These are phyloP conservation scores for Colletotrichum magnum DNA, from an alignment of 2,329 filamentous ascomycete species.

Conservation along the genomic window DNA sequence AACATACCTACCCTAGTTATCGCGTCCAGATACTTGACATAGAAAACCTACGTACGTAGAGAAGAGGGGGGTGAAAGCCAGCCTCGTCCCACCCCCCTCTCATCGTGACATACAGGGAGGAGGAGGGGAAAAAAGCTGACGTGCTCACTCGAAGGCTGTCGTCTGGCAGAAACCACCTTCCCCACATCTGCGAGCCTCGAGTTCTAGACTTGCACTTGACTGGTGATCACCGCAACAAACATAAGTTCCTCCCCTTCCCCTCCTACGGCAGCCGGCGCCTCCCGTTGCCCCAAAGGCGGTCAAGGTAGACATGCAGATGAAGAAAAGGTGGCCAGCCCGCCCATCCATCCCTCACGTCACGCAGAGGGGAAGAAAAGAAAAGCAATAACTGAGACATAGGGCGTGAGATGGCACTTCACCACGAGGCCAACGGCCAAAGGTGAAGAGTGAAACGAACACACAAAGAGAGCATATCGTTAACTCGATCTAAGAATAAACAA, in stretches of 20 bases:
- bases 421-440: constrained; percentile 33
- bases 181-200: too few species aligned
- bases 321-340: not conserved
- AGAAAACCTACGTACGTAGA: not conserved
- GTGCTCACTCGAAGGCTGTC: too few species aligned
- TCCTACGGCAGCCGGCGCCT: not conserved
- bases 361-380: not conserved
- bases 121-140: too few species aligned
- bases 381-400: constrained; percentile 23
- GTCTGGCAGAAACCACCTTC: too few species aligned
- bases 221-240: not conserved
- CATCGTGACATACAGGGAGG: too few species aligned
- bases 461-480: not conserved
- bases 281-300: constrained; percentile 32
- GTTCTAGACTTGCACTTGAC: too few species aligned
- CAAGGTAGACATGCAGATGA: constrained; percentile 9
- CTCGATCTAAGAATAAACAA: not conserved
- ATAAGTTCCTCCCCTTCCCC: not conserved
- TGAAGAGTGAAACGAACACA: not conserved
- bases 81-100: too few species aligned
- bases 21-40: not conserved
- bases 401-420: constrained; percentile 1
- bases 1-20: too few species aligned
- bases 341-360: constrained; percentile 12
- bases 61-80: too few species aligned